phyloP scores from a whole-genome alignment of 2,329 filamentous ascomycete species.

The Talaromyces sp. region DNA sequence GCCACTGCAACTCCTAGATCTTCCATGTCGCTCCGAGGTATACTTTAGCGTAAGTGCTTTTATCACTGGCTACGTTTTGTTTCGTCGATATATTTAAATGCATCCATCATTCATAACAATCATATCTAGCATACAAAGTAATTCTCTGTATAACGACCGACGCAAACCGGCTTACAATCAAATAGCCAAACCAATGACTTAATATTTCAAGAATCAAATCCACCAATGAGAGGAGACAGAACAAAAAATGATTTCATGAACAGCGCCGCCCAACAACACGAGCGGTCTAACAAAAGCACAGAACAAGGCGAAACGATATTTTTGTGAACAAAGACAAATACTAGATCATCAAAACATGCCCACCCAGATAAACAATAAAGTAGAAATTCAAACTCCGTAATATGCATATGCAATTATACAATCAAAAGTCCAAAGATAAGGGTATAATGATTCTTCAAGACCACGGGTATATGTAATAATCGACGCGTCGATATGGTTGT shows the following conservation, averaged over 20 bases:
- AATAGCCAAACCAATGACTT: constrained; percentile 4
- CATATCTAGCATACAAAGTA: constrained; percentile 20
- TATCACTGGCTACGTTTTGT: no score
- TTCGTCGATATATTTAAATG: not conserved
- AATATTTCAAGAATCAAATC: constrained; percentile 3
- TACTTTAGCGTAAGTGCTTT: no score
- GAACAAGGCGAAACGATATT: not conserved
- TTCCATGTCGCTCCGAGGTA: no score
- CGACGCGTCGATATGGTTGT: not conserved
- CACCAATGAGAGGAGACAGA: constrained; percentile 8
- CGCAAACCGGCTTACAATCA: constrained; percentile 2
- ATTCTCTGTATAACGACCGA: constrained; percentile 7
- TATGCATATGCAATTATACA: constrained; percentile 20
- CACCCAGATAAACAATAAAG: constrained; percentile 8
- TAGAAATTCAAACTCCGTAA: constrained; percentile 13
- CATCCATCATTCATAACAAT: constrained; percentile 24
- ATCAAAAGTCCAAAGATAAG: constrained; percentile 15
- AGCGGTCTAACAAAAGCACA: constrained; percentile 21
- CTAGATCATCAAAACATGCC: constrained; percentile 20
- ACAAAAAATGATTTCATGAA: not conserved
- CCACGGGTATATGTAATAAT: constrained; percentile 7
- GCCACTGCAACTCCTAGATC: not conserved
- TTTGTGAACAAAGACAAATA: not conserved
- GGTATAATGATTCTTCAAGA: constrained; percentile 17
- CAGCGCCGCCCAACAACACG: constrained; percentile 21